Conservation (phyloP, 345 rosid species). For the Aurinia saxatilis region DNA sequence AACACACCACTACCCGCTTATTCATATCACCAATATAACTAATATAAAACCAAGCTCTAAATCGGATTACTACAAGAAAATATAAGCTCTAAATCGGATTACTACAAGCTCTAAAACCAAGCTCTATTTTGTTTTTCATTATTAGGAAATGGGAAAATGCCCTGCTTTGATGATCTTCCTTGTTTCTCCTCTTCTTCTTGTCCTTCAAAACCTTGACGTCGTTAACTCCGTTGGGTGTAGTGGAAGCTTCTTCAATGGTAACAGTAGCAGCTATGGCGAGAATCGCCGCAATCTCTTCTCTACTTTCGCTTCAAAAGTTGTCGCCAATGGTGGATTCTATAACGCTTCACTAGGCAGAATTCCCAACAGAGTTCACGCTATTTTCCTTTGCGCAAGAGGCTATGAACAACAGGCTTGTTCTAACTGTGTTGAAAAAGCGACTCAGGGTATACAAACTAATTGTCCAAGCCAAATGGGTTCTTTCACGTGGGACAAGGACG, state of each 20-base stretch:
- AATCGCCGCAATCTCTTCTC: conserved; percentile 8
- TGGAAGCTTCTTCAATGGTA: neutral
- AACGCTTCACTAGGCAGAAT: too few species aligned
- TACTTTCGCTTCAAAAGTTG: conserved; percentile 23
- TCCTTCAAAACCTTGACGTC: neutral
- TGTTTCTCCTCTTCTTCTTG: conserved; percentile 4
- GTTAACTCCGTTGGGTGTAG: neutral
- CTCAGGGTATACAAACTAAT: neutral
- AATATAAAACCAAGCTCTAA: too few species aligned
- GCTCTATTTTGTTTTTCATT: too few species aligned
- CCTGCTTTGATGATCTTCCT: conserved; percentile 6
- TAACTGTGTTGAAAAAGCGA: conserved; percentile 1
- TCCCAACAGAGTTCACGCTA: conserved; percentile 19
- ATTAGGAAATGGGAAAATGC: neutral
- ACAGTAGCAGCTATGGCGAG: neutral
- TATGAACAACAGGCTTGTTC: conserved; percentile 12
- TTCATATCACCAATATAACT: too few species aligned
- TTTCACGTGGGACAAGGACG: conserved; percentile 1
- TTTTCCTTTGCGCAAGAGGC: conserved; percentile 29
- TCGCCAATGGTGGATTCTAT: too few species aligned
- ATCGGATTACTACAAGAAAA: too few species aligned
- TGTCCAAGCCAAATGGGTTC: conserved; percentile 33
- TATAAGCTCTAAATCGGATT: too few species aligned
- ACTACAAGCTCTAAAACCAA: too few species aligned
- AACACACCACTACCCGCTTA: too few species aligned